Evolutionary conservation across 345 rosid genomes (phyloP).

Genomic region (Eucalyptus cloeziana): DNA sequence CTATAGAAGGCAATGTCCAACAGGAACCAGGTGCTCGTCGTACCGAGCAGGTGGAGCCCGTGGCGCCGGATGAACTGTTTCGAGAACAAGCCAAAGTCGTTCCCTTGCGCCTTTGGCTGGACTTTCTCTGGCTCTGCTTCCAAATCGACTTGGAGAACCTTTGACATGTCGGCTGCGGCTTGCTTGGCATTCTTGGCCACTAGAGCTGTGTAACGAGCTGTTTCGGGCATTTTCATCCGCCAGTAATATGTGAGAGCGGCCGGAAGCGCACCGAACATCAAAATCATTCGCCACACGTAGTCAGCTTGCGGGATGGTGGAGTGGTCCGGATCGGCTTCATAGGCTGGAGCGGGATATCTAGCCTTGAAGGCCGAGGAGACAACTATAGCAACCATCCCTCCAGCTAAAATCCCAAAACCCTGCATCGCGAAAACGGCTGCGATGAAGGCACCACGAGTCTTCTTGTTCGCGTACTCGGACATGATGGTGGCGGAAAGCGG

Average conservation of each 20-base stretch:
- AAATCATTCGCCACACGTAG: constrained; percentile 59
- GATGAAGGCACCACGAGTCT: constrained; percentile 55
- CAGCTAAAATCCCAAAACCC: constrained; percentile 54
- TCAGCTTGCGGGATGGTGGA: constrained; percentile 26
- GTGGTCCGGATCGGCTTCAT: neutral
- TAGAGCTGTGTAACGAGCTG: constrained; percentile 51
- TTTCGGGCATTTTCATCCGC: constrained; percentile 87
- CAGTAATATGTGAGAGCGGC: constrained; percentile 67
- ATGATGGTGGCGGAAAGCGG: constrained; percentile 74
- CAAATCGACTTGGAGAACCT: constrained; percentile 5
- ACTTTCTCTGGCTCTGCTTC: constrained; percentile 3
- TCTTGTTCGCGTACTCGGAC: constrained; percentile 77
- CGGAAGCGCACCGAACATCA: constrained; percentile 67
- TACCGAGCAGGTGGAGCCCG: constrained; percentile 32
- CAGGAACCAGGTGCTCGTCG: constrained; percentile 30
- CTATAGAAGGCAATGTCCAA: constrained; percentile 20
- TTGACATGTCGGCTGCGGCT: constrained; percentile 6
- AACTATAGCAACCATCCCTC: constrained; percentile 41
- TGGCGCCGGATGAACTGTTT: constrained; percentile 15
- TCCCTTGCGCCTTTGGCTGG: neutral
- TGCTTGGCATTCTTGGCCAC: constrained; percentile 5
- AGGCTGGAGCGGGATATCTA: constrained; percentile 3
- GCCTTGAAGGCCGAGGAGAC: constrained; percentile 3
- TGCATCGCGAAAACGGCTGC: constrained; percentile 78
- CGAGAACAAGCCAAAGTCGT: constrained; percentile 4